Conservation (phyloP, 495 filamentous ascomycete species). For the Talaromyces trachyspermus region DNA sequence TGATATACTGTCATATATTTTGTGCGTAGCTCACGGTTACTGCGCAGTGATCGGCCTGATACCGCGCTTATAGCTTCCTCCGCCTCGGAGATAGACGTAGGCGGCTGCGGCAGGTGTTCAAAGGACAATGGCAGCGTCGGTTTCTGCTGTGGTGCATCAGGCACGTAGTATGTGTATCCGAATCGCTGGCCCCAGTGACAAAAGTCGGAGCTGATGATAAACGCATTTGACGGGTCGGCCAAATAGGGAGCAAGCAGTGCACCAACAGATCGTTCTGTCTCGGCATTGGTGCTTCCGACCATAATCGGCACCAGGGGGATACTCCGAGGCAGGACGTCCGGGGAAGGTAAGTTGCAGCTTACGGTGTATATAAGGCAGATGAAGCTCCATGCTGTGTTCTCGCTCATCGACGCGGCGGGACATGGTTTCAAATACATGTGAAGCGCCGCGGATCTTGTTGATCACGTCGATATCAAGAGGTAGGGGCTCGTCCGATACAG, state of each 20-base stretch:
- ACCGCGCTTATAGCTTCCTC: slow-evolving; percentile 22
- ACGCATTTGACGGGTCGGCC: slow-evolving; percentile 65
- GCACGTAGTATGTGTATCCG: slow-evolving; percentile 75
- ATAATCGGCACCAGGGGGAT: slow-evolving; percentile 83
- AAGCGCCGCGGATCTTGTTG: slow-evolving; percentile 46
- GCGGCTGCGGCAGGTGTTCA: slow-evolving; percentile 33
- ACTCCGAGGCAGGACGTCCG: slow-evolving; percentile 32
- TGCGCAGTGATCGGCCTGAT: slow-evolving; percentile 34
- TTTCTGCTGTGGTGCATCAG: slow-evolving; percentile 34
- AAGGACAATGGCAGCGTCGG: slow-evolving; percentile 35
- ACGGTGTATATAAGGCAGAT: slow-evolving; percentile 90
- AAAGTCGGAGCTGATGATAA: slow-evolving; percentile 90
- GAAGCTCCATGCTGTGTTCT: slow-evolving; percentile 96
- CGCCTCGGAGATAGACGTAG: slow-evolving; percentile 18
- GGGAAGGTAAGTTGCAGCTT: slow-evolving; percentile 46
- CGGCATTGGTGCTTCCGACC: slow-evolving; percentile 64
- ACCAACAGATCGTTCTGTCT: slow-evolving; percentile 64
- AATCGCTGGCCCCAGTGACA: slow-evolving; percentile 94
- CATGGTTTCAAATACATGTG: slow-evolving; percentile 64
- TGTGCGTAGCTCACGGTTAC: slow-evolving; percentile 32
- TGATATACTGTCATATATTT: slow-evolving; percentile 80
- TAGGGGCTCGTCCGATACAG: slow-evolving; percentile 70
- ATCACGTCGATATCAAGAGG: slow-evolving; percentile 63
- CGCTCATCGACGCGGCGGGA: slow-evolving; percentile 61
- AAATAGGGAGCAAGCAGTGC: slow-evolving; percentile 71